Evolutionary conservation across 305 asterid species (phyloP).

Genomic region (Fraxinus ornus): DNA sequence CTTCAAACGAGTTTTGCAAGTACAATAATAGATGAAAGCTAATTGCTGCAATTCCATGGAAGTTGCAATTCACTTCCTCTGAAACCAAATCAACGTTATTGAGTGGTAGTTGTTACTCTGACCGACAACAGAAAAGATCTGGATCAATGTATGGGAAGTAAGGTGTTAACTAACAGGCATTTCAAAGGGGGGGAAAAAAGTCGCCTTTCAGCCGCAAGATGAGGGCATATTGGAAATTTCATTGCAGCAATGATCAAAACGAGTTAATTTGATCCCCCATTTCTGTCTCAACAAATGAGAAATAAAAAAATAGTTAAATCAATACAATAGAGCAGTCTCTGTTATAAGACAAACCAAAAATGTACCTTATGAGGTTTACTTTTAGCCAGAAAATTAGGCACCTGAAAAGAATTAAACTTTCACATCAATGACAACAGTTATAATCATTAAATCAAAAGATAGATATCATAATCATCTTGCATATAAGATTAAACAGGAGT

Average conservation of each 20-base stretch:
- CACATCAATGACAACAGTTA: conserved; percentile 13
- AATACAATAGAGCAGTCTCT: neutral
- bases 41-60: neutral
- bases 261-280: neutral
- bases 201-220: neutral
- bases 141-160: neutral
- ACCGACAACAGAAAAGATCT: neutral
- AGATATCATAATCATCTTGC: neutral
- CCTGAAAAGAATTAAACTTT: conserved; percentile 48
- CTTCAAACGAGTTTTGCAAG: neutral
- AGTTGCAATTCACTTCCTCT: neutral
- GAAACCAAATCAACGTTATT: conserved; percentile 2
- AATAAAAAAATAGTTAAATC: neutral
- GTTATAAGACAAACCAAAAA: conserved; percentile 15
- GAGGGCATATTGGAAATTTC: neutral
- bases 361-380: conserved; percentile 90
- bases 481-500: neutral
- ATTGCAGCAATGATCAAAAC: neutral
- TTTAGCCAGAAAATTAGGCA: conserved; percentile 70
- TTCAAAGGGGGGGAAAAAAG: neutral
- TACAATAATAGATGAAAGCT: neutral
- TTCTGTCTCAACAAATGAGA: neutral
- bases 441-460: neutral
- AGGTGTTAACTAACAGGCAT: neutral
- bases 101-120: neutral